These are phyloP conservation scores for Backusella morwellensis DNA, from an alignment of 192 early-diverging fungal genomes.

Conservation along the genomic window DNA sequence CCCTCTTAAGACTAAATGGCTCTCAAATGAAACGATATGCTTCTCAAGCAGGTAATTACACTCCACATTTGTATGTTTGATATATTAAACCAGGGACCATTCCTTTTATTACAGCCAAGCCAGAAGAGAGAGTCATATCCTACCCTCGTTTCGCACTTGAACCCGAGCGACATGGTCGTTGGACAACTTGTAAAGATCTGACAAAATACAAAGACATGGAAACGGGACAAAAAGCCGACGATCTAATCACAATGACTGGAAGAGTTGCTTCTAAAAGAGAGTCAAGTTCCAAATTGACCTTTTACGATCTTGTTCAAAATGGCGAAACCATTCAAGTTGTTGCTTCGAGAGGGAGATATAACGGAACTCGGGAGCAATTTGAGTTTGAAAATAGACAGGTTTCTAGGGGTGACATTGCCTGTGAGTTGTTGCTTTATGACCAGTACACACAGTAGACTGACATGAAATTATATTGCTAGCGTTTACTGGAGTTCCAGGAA, in stretches of 20 bases:
- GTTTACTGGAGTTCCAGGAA: conserved; percentile 62
- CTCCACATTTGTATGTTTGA: background rate
- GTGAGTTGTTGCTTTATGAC: conserved; percentile 27
- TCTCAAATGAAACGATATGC: background rate
- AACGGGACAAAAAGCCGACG: conserved; percentile 14
- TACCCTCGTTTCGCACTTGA: conserved; percentile 12
- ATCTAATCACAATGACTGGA: conserved; percentile 41
- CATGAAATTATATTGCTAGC: conserved; percentile 6
- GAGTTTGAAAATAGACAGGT: conserved; percentile 39
- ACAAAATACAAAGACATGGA: background rate
- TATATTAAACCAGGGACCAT: background rate
- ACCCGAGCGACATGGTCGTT: conserved; percentile 15
- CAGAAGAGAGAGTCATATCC: background rate
- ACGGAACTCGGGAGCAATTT: conserved; percentile 43
- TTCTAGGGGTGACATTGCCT: conserved; percentile 64
- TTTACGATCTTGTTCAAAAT: conserved; percentile 67
- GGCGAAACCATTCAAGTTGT: conserved; percentile 64
- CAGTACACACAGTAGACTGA: background rate
- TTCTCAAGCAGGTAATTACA: background rate
- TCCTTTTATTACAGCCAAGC: background rate
- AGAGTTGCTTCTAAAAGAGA: conserved; percentile 68
- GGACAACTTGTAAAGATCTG: conserved; percentile 16
- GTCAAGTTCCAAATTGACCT: conserved; percentile 70
- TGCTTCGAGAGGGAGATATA: conserved; percentile 46
- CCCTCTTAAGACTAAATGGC: background rate